These are phyloP conservation scores for Fusarium napiforme DNA, from an alignment of 2,329 filamentous ascomycete species.

Conservation along the genomic window DNA sequence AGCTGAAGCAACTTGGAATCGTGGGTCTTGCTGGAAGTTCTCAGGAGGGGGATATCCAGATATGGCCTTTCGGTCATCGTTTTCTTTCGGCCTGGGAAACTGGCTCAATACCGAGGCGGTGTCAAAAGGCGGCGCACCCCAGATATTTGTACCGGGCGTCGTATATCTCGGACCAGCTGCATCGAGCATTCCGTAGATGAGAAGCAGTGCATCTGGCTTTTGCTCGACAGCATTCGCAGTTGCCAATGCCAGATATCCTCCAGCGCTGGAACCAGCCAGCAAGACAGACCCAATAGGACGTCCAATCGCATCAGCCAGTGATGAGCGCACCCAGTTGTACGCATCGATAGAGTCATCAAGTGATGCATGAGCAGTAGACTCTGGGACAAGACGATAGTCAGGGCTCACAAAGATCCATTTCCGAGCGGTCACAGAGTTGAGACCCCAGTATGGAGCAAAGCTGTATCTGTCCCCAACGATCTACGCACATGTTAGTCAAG, in stretches of 20 bases:
- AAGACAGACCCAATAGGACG: conserved; percentile 22
- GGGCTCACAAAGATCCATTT: conserved; percentile 42
- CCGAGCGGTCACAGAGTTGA: conserved; percentile 28
- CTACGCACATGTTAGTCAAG: neutral
- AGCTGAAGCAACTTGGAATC: conserved; percentile 23
- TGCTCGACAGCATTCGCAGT: conserved; percentile 1
- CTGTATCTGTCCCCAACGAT: conserved; percentile 39
- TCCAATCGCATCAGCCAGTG: conserved; percentile 4
- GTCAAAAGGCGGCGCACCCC: conserved; percentile 17
- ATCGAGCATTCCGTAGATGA: conserved; percentile 39
- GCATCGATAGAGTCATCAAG: conserved; percentile 34
- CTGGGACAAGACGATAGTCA: conserved; percentile 39
- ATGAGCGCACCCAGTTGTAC: conserved; percentile 34
- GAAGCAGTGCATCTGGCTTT: conserved; percentile 25
- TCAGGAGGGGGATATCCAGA: conserved; percentile 4
- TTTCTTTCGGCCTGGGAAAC: conserved; percentile 4
- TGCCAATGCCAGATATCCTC: conserved; percentile 32
- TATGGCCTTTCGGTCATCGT: conserved; percentile 16
- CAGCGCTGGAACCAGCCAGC: conserved; percentile 37
- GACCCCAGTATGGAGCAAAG: conserved; percentile 35
- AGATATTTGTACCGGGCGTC: conserved; percentile 27
- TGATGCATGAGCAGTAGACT: conserved; percentile 32
- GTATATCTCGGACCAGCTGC: conserved; percentile 19
- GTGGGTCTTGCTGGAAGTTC: neutral
- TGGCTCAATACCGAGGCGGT: conserved; percentile 11